Evolutionary conservation across 495 filamentous ascomycete species (phyloP), one percentile per base, ranked within the genome.

Genomic region (Xylaria acuta): DNA sequence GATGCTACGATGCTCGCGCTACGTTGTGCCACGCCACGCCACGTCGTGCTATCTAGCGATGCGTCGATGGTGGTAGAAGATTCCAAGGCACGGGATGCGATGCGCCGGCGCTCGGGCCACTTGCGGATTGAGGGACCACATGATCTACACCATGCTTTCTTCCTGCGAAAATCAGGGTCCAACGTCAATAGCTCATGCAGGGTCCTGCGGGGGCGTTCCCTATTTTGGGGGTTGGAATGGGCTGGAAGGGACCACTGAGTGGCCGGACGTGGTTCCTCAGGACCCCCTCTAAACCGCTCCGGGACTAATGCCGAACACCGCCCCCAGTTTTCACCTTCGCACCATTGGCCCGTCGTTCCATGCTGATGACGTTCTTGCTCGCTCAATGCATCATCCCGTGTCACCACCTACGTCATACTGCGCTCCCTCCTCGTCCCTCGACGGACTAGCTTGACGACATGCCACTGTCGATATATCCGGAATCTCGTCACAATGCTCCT

Each of bases 401-500:
- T 75, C 77, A 79, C 77, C 72, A 76, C 69, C 69, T 77, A 79
- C 77, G 77, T 79, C 77, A 79, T 75, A 54, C 62, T 62, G 69
- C 70, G 40, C 51, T 6, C 47, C 32, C 47, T 32, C 40, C 63
- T 43, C 40, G 40, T 49, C 67, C 25, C 40, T 60, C 54, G 54
- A 38, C 27, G 20, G 56, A 14, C 59, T 36, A 27, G 69, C 59
- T 64, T 71, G 69, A 71, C 69, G 69, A 64, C 69, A 71, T 64
- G 38, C 22, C 25, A 27, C 40, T 27, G 22, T 70, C 34, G 56
- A 38, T 30, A 63, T 53, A 51, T 41, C 58, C 41, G n/a, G 25
- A 41, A 36, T n/a, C 7, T 53, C 59, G 69, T 71, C 60, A 71
- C 69, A 64, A 64, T 64, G 41, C 59, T 51, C 18, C 59, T 34